These are phyloP conservation scores for Gynochthodes officinalis DNA, from an alignment of 257 asterid species.

Conservation along the genomic window DNA sequence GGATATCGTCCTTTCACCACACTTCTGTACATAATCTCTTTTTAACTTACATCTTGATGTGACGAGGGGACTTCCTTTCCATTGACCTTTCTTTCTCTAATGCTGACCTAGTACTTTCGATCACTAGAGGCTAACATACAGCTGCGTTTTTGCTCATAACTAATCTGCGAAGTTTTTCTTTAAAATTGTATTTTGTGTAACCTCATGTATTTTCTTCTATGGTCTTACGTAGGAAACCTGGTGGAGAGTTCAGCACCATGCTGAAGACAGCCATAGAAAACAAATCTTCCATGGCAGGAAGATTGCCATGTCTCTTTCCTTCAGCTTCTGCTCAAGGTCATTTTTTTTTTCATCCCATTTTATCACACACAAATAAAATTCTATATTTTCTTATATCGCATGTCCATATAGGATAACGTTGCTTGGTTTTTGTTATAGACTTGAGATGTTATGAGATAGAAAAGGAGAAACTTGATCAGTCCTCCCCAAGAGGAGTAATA, in stretches of 20 bases:
- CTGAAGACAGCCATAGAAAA: conserved; percentile 4
- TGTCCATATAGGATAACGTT: background rate
- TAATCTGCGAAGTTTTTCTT: background rate
- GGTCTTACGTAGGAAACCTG: conserved; percentile 23
- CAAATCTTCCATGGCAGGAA: conserved; percentile 19
- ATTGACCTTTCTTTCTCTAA: background rate
- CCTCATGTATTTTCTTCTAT: background rate
- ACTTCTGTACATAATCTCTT: background rate
- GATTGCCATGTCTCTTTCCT: conserved; percentile 25
- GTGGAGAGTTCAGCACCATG: background rate
- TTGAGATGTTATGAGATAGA: conserved; percentile 35
- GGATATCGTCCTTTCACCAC: background rate
- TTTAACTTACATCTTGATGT: background rate
- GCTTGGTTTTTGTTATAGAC: conserved; percentile 29
- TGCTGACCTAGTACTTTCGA: background rate
- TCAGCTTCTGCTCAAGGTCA: conserved; percentile 50
- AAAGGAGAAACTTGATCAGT: conserved; percentile 22
- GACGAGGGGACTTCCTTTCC: background rate
- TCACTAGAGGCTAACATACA: background rate
- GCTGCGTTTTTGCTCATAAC: background rate
- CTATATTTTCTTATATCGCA: background rate
- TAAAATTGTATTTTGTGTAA: background rate
- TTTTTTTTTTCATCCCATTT: background rate
- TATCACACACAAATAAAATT: background rate
- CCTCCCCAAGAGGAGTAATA: conserved; percentile 36